Base-by-base conservation (phyloP, 768 basidiomycete species). In the Trichaptum fuscoviolaceum region DNA sequence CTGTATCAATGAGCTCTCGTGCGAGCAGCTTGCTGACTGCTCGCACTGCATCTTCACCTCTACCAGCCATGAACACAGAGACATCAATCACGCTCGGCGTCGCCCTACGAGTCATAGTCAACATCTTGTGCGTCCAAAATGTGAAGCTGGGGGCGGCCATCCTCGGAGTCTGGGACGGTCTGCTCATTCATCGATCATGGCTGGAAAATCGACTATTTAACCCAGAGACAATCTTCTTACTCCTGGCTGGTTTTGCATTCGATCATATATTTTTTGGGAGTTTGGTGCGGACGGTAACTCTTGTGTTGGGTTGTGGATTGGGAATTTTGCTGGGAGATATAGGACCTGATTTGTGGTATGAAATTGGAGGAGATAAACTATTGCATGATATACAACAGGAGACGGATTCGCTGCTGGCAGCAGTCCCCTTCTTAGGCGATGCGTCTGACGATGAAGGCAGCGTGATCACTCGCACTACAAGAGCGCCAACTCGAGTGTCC, bases 371-470 rank as follows among this genome's bases (percentile, higher is more conserved):
- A 25, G 59, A 61, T 25, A 34, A 61, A 9, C 59, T 61, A 4
- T 15, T 52, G 64, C 64, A 62, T 0, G 73, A 82, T 1, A 70
- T 82, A 27, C 78, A 79, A 0, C 78, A 78, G 63, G 83, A 81
- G 80, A 74, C 74, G 2, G 64, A 70, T 7, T 71, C 79, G 35
- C 69, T 81, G 35, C 65, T 78, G 60, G 73, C 75, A 66, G 69
- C 72, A 4, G 78, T 81, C 10, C 67, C 72, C 57, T 80, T 77
- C 63, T 74, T 83, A 59, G 82, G 82, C n/a, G 42, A 20, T 20
- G 42, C 42, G 20, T 52, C 42, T 20, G 34, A 30, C 17, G 23
- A 25, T 15, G 63, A 27, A 27, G 35, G 35, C 20, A 20, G 58
- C 57, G 58, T n/a, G 63, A 20, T 52, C 42, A 52, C 42, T 52